Base-by-base conservation (phyloP, 2,329 filamentous ascomycete genomes). In the Helminthosporium solani region DNA sequence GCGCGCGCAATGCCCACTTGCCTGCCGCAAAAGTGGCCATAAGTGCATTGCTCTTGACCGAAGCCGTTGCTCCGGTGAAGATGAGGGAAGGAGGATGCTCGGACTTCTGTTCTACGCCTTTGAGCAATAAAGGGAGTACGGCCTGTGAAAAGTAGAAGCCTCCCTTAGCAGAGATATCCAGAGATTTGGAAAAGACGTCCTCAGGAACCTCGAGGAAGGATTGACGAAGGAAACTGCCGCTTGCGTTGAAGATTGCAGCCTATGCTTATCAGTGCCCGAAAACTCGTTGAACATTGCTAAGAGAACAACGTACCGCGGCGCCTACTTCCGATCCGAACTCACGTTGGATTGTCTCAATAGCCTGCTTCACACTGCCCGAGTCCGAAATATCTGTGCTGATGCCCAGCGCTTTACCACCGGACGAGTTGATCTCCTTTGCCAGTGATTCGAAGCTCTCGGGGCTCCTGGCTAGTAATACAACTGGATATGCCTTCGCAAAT, bases 31-130 rank as follows among this genome's bases (percentile, higher is more conserved):
- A 95, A 7, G 80, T 73, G 1, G 83, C 75, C 67, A 90, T 87
- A 11, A 75, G 73, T 0, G 88, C 83, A 9, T 83, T 86, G 3
- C 87, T 87, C 59, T 85, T 86, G 15, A 92, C 57, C 0, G 86
- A 88, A 0, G 89, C 90, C 0, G 90, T 95, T 0, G 90, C 90
- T 25, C 90, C 90, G 0, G 90, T 95, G 70, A 95, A 87, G 60
- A 96, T 86, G 16, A 96, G 75, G 0, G 86, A 86, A 0, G 90
- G 90, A 3, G 90, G 88, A 61, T 89, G 71, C 25, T 79, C 75
- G 0, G 79, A 34, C 27, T 69, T 66, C 33, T 64, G 59, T 31
- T 72, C 59, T 1, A 83, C 79, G 0, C 84, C 76, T 18, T 83
- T 77, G 2, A 91, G 77, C 1, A 95, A 79, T 1, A 85, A 75